Base-by-base conservation (phyloP, 164 flowering plant genomes). In the Aristolochia fimbriata region DNA sequence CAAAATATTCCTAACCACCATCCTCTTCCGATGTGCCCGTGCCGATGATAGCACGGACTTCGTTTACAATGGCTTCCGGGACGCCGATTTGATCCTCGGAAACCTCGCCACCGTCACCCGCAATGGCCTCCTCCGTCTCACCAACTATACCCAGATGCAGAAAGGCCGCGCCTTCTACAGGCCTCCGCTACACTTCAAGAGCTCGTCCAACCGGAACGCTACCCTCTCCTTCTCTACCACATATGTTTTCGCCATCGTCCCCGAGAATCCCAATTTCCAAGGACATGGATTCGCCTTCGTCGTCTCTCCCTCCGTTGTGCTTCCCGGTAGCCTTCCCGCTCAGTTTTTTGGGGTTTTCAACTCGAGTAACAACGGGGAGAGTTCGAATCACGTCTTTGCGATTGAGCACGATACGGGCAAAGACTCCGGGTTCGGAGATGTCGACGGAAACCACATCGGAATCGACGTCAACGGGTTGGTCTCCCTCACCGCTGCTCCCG, bases 41-140 rank as follows among this genome's bases (percentile, higher is more conserved):
- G n/a, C n/a, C n/a, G n/a, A n/a, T n/a, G n/a, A n/a, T n/a, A n/a
- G n/a, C n/a, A n/a, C n/a, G n/a, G 62, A 69, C 15, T 80, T 80
- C 69, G 66, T 55, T 59, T 73, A 62, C 62, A 41, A 65, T 22
- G 76, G 76, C 51, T 80, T 80, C 66, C 15, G 27, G 1, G 60
- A 31, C 21, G 70, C 68, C 22, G 62, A 72, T 15, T 47, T 77
- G 56, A 47, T 11, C 17, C 66, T 66, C 17, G 68, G 55, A 21
- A 79, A 77, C 4, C 43, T 48, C 9, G 72, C 80, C 7, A 16
- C 17, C 15, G 15, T 72, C 69, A 59, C 51, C n/a, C 24, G 70
- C 19, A 61, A 64, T 55, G 83, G 83, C 17, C 60, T 74, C 10
- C 57, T 81, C 62, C 62, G 64, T 65, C 72, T 81, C 4, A 79